A percentile compares a stretch with the other conserved stretches of the same genome.
Conservation (phyloP, 148 eudicot genomes). For the Spergularia bocconei region DNA sequence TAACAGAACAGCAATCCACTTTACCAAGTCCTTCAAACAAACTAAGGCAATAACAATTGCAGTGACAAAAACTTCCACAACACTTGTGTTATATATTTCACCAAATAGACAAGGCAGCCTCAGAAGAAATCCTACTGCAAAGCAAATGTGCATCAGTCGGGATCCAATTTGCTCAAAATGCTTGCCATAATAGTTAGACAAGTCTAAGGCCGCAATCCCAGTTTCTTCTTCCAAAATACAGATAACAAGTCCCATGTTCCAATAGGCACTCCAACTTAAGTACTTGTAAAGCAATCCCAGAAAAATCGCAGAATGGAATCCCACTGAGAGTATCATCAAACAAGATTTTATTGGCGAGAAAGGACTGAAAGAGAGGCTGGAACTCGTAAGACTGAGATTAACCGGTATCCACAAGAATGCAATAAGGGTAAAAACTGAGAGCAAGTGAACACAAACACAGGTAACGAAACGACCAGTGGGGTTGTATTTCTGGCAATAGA, state of each 20-base stretch:
- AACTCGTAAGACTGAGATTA: background rate
- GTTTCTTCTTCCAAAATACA: constrained; percentile 18
- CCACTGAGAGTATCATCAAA: background rate
- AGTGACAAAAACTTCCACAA: constrained; percentile 8
- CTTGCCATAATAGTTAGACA: constrained; percentile 17
- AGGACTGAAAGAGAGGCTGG: background rate
- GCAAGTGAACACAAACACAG: constrained; percentile 13
- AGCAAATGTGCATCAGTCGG: background rate
- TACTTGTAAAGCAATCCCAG: constrained; percentile 5
- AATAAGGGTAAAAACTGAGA: constrained; percentile 1
- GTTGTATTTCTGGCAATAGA: background rate
- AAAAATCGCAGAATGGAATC: background rate
- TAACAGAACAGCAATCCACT: constrained; percentile 22
- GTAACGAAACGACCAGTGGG: background rate
- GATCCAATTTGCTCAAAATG: constrained; percentile 7
- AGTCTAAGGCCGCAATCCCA: constrained; percentile 13
- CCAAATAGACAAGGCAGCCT: constrained; percentile 1
- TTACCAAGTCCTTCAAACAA: constrained; percentile 14
- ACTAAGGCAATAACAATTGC: background rate
- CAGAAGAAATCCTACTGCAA: background rate
- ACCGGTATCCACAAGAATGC: background rate
- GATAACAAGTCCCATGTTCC: constrained; percentile 30
- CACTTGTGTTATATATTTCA: background rate
- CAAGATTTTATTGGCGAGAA: too few species aligned
- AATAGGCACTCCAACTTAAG: constrained; percentile 15